Conservation (phyloP, 2,329 filamentous ascomycete species). For the Scedosporium apiospermum region DNA sequence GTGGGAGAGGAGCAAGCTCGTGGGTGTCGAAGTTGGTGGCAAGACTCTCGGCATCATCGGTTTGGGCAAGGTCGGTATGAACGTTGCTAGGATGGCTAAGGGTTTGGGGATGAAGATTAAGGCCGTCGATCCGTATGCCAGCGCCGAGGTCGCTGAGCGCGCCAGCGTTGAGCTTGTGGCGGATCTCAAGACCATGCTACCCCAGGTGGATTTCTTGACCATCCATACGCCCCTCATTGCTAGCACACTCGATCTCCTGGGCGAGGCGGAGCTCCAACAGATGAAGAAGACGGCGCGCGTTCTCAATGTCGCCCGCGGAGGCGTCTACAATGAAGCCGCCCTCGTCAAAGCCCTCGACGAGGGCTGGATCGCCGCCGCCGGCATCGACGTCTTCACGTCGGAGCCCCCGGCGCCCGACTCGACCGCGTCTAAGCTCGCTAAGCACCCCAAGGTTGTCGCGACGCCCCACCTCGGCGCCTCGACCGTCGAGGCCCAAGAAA, state of each 20-base stretch:
- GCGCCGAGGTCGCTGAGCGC: conserved; percentile 57
- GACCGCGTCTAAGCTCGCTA: conserved; percentile 51
- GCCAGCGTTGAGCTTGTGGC: conserved; percentile 56
- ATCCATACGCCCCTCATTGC: conserved; percentile 74
- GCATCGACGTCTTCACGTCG: conserved; percentile 69
- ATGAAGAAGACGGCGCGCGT: conserved; percentile 70
- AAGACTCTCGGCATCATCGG: conserved; percentile 72
- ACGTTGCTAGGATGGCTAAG: conserved; percentile 69
- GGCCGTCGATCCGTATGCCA: conserved; percentile 71
- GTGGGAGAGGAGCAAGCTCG: conserved; percentile 67
- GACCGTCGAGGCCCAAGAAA: conserved; percentile 75
- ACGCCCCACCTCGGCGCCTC: conserved; percentile 75
- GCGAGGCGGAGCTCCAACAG: conserved; percentile 51
- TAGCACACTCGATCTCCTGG: conserved; percentile 65
- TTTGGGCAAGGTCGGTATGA: conserved; percentile 73
- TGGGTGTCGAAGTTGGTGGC: conserved; percentile 68
- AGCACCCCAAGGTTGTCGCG: conserved; percentile 62
- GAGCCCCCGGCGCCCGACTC: conserved; percentile 54
- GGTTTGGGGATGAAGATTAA: conserved; percentile 68
- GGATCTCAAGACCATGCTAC: conserved; percentile 45
- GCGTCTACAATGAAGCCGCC: conserved; percentile 69
- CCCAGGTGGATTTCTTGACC: conserved; percentile 64
- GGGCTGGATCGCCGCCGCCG: conserved; percentile 65
- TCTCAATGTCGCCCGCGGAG: conserved; percentile 71
- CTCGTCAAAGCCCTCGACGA: conserved; percentile 60